Conservation (phyloP, 2,329 filamentous ascomycete species). For the Diaporthe helianthi region DNA sequence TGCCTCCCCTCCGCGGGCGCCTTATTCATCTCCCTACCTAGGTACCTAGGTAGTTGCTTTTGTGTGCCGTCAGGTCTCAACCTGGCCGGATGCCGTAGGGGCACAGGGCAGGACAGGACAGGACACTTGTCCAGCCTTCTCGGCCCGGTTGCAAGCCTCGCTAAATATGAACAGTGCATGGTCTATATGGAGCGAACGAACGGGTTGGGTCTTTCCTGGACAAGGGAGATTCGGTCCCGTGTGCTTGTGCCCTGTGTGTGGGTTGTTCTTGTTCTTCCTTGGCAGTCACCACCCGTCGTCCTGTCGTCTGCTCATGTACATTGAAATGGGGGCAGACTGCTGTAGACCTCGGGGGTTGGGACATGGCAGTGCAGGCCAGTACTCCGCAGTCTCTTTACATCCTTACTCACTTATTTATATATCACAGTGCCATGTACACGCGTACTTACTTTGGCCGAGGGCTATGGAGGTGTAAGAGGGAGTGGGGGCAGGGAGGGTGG, state of each 20-base stretch:
- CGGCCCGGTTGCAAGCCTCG: conserved; percentile 22
- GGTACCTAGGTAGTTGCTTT: no score
- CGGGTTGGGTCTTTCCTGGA: conserved; percentile 6
- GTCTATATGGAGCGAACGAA: neutral
- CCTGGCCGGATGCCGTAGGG: conserved; percentile 18
- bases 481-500: neutral
- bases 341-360: conserved; percentile 19
- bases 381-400: neutral
- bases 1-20: neutral
- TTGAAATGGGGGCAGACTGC: neutral
- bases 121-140: conserved; percentile 14
- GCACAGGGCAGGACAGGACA: conserved; percentile 17
- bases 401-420: neutral
- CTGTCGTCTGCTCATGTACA: conserved; percentile 10
- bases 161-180: conserved; percentile 7
- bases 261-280: conserved; percentile 15
- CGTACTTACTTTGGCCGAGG: conserved; percentile 15
- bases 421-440: no score
- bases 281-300: conserved; percentile 10
- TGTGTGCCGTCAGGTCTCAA: conserved; percentile 22
- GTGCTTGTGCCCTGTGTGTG: conserved; percentile 21
- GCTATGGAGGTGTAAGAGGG: neutral
- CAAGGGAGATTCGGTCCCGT: conserved; percentile 20
- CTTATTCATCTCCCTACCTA: conserved; percentile 11
- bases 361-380: neutral